Percentiles rank a stretch among this genome's conserved stretches.
Conservation (phyloP, 78 protist genomes). For the Dictyostelium capitatum region DNA sequence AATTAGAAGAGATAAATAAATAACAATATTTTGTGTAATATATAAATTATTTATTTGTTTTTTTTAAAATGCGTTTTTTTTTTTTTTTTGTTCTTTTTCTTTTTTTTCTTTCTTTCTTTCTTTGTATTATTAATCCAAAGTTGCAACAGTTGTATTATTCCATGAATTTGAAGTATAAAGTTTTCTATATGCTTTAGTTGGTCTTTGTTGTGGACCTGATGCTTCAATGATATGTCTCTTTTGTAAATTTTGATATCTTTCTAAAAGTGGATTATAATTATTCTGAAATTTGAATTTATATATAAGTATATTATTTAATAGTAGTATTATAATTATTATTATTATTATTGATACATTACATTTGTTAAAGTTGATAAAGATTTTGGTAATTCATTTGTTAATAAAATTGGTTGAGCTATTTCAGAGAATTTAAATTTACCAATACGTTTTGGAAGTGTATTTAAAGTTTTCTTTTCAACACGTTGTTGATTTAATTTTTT, state of each 20-base stretch:
- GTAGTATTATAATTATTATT: no score
- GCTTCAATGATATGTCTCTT: constrained; percentile 62
- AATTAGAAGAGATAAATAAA: neutral
- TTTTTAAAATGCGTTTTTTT: neutral
- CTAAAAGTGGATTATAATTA: constrained; percentile 41
- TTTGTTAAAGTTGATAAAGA: neutral
- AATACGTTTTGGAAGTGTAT: neutral
- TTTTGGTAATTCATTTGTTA: constrained; percentile 4
- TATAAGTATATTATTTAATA: no score
- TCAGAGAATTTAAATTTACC: constrained; percentile 3
- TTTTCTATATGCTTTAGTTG: neutral
- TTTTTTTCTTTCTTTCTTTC: neutral
- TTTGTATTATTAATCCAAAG: neutral
- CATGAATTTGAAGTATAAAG: constrained; percentile 13
- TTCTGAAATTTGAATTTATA: neutral
- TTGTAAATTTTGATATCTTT: constrained; percentile 52
- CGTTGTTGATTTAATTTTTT: neutral
- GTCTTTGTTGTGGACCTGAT: constrained; percentile 29
- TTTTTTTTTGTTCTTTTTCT: neutral
- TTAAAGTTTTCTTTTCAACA: neutral
- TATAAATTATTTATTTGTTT: neutral
- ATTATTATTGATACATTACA: neutral
- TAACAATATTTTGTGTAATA: neutral
- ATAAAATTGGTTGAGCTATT: neutral
- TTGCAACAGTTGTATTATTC: constrained; percentile 19